Base-by-base conservation (phyloP, 140 eudicot genomes). In the Stevia rebaudiana region DNA sequence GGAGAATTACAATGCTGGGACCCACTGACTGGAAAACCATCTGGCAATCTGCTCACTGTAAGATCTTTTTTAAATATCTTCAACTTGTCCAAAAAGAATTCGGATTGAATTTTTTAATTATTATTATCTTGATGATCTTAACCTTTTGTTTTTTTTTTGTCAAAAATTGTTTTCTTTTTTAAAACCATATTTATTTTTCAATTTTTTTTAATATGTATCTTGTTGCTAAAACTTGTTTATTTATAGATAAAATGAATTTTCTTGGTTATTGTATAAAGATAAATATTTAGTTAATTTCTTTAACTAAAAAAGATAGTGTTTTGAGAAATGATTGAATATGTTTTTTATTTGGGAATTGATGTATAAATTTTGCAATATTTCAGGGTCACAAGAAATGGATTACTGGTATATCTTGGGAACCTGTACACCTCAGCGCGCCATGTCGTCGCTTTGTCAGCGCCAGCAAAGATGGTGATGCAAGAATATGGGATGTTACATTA, bases 301-400 rank as follows among this genome's bases (percentile, higher is more conserved):
- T n/a, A n/a, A n/a, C n/a, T n/a, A n/a, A n/a, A n/a, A n/a, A n/a
- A n/a, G n/a, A n/a, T n/a, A n/a, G n/a, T n/a, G n/a, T n/a, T n/a
- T n/a, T n/a, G n/a, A n/a, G n/a, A n/a, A n/a, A n/a, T n/a, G n/a
- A n/a, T n/a, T n/a, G n/a, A n/a, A n/a, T n/a, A 52, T 52, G 59
- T 11, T 52, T 52, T 10, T 52, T 6, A 3, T 4, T 11, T 11
- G 6, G 70, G 49, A 16, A 44, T 63, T 36, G 40, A 69, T 69
- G 10, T 44, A 44, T 39, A 13, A 44, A 33, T 6, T 36, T 65
- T 10, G 2, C 33, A 43, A 74, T n/a, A 43, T 68, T 48, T 50
- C 87, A 88, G 98, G 98, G 98, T 17, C 98, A 92, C 78, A 92
- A 85, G 73, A 92, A 88, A 76, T 92, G 96, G 96, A 85, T 92